Percentiles rank a stretch among this genome's conserved stretches.
These are phyloP conservation scores for Vitis rupestris DNA, from an alignment of 164 flowering plant species.

Conservation along the genomic window DNA sequence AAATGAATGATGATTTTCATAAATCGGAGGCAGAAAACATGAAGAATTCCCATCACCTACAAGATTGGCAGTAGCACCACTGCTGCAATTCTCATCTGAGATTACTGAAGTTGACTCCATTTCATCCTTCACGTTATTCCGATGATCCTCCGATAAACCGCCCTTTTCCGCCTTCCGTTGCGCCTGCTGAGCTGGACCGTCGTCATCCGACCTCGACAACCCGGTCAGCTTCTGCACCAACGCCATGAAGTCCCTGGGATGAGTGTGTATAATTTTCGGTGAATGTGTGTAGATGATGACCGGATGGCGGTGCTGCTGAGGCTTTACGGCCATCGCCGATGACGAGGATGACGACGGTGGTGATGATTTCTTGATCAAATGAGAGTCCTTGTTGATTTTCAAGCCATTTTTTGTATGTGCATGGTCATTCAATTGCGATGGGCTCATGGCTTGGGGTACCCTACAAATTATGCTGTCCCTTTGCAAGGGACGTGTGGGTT, in stretches of 20 bases:
- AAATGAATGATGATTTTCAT: constrained; percentile 16
- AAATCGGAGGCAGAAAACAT: constrained; percentile 18
- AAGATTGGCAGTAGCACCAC: background rate
- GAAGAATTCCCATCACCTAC: constrained; percentile 25
- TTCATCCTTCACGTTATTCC: constrained; percentile 12
- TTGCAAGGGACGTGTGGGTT: too few species aligned
- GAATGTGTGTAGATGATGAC: constrained; percentile 49
- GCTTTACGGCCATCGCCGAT: constrained; percentile 8
- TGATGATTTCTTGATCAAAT: constrained; percentile 25
- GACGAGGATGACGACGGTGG: constrained; percentile 8
- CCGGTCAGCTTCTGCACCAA: constrained; percentile 48
- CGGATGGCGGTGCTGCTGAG: constrained; percentile 29
- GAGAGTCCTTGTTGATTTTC: constrained; percentile 32
- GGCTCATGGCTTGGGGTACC: constrained; percentile 15
- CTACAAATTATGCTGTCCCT: too few species aligned
- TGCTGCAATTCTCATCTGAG: constrained; percentile 32
- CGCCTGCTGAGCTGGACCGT: background rate
- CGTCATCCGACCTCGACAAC: constrained; percentile 17
- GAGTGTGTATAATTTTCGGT: constrained; percentile 39
- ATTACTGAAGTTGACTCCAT: constrained; percentile 32
- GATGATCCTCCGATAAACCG: background rate
- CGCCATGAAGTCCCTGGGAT: constrained; percentile 42
- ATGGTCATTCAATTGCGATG: constrained; percentile 6
- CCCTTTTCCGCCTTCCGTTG: background rate
- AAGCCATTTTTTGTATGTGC: background rate